phyloP scores from a whole-genome alignment of 768 basidiomycete genomes.

The Lactarius psammicola region DNA sequence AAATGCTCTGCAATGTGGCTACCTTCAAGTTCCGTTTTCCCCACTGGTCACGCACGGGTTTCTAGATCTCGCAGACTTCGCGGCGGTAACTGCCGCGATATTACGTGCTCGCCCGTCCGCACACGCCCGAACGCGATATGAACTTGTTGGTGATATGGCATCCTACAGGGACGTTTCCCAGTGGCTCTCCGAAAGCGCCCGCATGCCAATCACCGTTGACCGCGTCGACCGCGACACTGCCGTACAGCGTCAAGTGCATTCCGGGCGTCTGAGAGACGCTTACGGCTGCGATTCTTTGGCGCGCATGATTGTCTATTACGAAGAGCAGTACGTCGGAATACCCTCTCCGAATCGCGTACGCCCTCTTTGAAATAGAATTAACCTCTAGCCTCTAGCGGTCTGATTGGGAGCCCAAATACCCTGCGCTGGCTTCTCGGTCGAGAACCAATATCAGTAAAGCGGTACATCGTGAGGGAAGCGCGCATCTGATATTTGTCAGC shows the following conservation, averaged over 20 bases:
- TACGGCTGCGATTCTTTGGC: constrained; percentile 33
- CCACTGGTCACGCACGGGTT: constrained; percentile 36
- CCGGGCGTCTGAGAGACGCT: constrained; percentile 24
- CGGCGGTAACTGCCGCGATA: constrained; percentile 33
- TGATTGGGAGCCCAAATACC: constrained; percentile 37
- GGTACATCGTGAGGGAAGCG: constrained; percentile 31
- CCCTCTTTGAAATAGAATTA: background rate
- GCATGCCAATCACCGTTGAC: constrained; percentile 29
- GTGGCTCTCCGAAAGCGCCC: constrained; percentile 25
- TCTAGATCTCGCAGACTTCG: constrained; percentile 37
- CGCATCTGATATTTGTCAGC: constrained; percentile 1
- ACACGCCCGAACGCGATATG: constrained; percentile 39
- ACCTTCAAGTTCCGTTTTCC: constrained; percentile 31
- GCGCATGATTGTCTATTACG: constrained; percentile 38
- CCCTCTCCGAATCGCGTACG: background rate
- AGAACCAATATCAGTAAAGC: constrained; percentile 35
- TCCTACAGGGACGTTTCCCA: constrained; percentile 34
- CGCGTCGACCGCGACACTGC: constrained; percentile 29
- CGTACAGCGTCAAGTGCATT: constrained; percentile 17
- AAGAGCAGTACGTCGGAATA: constrained; percentile 32
- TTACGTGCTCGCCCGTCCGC: constrained; percentile 32
- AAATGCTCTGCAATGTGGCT: constrained; percentile 15
- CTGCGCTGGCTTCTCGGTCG: constrained; percentile 37
- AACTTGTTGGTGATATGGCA: constrained; percentile 37
- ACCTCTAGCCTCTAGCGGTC: constrained; percentile 33